These are phyloP conservation scores for Moesziomyces parantarcticus DNA, from an alignment of 1,284 basidiomycete species.

Conservation along the genomic window DNA sequence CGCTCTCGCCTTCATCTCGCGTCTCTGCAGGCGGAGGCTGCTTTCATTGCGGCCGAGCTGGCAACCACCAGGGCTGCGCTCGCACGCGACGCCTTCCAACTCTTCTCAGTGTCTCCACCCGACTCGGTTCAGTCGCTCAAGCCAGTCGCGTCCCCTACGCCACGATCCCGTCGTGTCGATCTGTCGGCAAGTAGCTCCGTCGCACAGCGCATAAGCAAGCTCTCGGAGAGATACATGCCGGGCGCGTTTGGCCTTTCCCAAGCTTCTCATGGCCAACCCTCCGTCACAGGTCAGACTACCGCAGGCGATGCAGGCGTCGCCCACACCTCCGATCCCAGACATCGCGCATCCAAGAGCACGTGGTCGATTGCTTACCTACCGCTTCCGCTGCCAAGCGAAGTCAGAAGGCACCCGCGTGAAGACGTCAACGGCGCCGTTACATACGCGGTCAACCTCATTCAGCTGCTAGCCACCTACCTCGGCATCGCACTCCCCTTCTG, in stretches of 20 bases:
- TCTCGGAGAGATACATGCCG: conserved; percentile 52
- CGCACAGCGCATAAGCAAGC: conserved; percentile 35
- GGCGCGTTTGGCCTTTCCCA: conserved; percentile 37
- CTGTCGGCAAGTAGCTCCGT: conserved; percentile 33
- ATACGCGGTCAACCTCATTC: conserved; percentile 45
- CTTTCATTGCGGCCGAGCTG: conserved; percentile 17
- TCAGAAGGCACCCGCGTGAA: conserved; percentile 48
- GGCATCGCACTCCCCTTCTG: conserved; percentile 54
- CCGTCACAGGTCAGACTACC: conserved; percentile 3
- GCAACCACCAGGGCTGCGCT: conserved; percentile 25
- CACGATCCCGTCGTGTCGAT: conserved; percentile 13
- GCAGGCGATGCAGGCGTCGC: neutral
- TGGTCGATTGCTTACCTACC: conserved; percentile 52
- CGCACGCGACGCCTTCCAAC: conserved; percentile 39
- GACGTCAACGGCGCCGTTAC: conserved; percentile 53
- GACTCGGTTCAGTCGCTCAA: conserved; percentile 1
- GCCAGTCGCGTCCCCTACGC: neutral
- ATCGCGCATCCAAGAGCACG: conserved; percentile 11
- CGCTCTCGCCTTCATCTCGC: conserved; percentile 19
- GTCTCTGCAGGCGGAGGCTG: conserved; percentile 21
- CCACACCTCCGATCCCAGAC: neutral
- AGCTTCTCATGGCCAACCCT: neutral
- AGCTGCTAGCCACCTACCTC: conserved; percentile 48
- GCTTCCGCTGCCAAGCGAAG: conserved; percentile 47
- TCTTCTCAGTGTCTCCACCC: conserved; percentile 39